Evolutionary conservation across 139 green algal species (phyloP).

Genomic region (Microglena sp.): DNA sequence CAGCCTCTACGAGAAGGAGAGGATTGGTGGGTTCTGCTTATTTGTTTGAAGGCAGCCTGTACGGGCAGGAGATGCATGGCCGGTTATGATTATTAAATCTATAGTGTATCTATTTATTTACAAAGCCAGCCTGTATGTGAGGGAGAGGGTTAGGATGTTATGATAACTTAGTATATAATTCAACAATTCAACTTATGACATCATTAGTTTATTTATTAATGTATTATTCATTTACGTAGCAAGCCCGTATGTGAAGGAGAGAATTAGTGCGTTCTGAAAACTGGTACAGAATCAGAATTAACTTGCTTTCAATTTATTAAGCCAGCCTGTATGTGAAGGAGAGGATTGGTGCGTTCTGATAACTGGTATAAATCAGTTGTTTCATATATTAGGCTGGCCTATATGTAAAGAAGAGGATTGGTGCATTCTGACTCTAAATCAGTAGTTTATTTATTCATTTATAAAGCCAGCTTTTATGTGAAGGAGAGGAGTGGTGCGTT

Average conservation of each 20-base stretch:
- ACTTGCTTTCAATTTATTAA: conserved; percentile 31
- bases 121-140: conserved; percentile 89
- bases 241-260: conserved; percentile 81
- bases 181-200: too few relatives aligned
- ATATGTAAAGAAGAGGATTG: conserved; percentile 85
- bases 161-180: too few relatives aligned
- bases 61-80: conserved; percentile 80
- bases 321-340: conserved; percentile 88
- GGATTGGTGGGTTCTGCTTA: conserved; percentile 41
- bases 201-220: too few relatives aligned
- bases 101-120: too few relatives aligned
- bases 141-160: conserved; percentile 57
- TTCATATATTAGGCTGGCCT: conserved; percentile 62
- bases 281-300: not conserved
- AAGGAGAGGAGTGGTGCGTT: conserved; percentile 61
- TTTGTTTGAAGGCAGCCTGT: conserved; percentile 71
- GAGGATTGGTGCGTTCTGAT: conserved; percentile 43
- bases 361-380: not conserved
- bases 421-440: conserved; percentile 7
- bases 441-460: not conserved
- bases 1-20: conserved; percentile 81
- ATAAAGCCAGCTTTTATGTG: conserved; percentile 88
- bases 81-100: not conserved
- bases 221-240: too few relatives aligned
- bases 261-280: conserved; percentile 39